phyloP scores from a whole-genome alignment of 768 basidiomycete genomes.

The Lactarius tabidus region DNA sequence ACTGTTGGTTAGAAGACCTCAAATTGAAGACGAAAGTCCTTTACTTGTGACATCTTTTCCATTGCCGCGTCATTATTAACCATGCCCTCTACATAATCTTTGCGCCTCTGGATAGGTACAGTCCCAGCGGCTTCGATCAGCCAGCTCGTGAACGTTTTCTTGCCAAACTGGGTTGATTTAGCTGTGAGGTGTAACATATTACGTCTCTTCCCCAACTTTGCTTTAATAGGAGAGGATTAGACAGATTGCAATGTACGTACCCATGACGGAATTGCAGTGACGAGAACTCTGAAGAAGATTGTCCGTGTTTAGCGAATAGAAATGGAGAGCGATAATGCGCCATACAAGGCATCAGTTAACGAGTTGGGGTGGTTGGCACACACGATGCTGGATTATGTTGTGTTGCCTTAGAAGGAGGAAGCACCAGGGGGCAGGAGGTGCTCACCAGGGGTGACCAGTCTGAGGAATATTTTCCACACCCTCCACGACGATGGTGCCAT shows the following conservation, averaged over 20 bases:
- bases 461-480: conserved; percentile 65
- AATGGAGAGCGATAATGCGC: not conserved
- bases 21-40: conserved; percentile 16
- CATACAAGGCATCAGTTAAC: conserved; percentile 81
- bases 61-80: conserved; percentile 69
- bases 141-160: conserved; percentile 83
- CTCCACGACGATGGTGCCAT: conserved; percentile 84
- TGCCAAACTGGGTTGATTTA: conserved; percentile 83
- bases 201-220: conserved; percentile 48
- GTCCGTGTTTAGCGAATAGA: not conserved
- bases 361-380: conserved; percentile 87
- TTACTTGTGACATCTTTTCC: conserved; percentile 64
- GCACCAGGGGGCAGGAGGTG: conserved; percentile 1
- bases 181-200: conserved; percentile 82
- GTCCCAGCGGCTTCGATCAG: conserved; percentile 87
- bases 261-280: conserved; percentile 66
- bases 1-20: conserved; percentile 1
- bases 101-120: conserved; percentile 73
- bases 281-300: conserved; percentile 50
- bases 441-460: conserved; percentile 72
- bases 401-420: not conserved
- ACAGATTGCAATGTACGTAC: conserved; percentile 35
- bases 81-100: conserved; percentile 54
- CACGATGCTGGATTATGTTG: conserved; percentile 54
- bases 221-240: conserved; percentile 11